A percentile compares a stretch with the other conserved stretches of the same genome.
Conservation (phyloP, 345 rosid genomes). For the Heritiera littoralis region DNA sequence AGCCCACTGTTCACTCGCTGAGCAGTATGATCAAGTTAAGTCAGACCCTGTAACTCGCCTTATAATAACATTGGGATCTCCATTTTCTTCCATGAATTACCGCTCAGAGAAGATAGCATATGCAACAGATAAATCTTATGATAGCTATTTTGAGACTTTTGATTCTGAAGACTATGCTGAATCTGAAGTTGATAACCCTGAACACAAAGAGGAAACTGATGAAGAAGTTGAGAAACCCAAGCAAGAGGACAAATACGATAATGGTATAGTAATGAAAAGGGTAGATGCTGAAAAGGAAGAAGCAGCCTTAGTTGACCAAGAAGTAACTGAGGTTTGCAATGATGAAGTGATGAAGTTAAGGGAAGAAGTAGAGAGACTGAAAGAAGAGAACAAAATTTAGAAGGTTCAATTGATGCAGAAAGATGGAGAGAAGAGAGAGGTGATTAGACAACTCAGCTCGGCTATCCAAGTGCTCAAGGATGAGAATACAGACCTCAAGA, state of each 20-base stretch:
- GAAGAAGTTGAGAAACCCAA: constrained; percentile 63
- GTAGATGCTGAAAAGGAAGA: constrained; percentile 24
- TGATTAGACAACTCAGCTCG: constrained; percentile 62
- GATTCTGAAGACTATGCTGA: too few species aligned
- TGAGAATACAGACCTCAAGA: constrained; percentile 51
- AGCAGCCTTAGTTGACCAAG: constrained; percentile 13
- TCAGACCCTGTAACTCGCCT: too few species aligned
- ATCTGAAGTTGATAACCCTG: too few species aligned
- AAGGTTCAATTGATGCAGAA: constrained; percentile 49
- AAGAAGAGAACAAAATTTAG: constrained; percentile 41
- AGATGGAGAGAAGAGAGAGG: constrained; percentile 81
- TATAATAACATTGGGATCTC: too few species aligned
- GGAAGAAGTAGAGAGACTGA: constrained; percentile 52
- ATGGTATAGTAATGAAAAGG: constrained; percentile 38
- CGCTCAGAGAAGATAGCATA: too few species aligned
- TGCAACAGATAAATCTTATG: too few species aligned
- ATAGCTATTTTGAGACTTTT: too few species aligned
- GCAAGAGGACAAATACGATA: constrained; percentile 25
- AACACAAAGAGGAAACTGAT: too few species aligned
- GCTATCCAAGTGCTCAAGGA: constrained; percentile 52
- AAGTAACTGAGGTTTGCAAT: not conserved
- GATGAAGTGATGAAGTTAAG: constrained; percentile 44
- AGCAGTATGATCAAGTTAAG: too few species aligned
- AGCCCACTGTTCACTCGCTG: too few species aligned
- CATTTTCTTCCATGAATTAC: too few species aligned